Base-by-base conservation (phyloP, 768 basidiomycete species). In the Suillus cothurnatus region DNA sequence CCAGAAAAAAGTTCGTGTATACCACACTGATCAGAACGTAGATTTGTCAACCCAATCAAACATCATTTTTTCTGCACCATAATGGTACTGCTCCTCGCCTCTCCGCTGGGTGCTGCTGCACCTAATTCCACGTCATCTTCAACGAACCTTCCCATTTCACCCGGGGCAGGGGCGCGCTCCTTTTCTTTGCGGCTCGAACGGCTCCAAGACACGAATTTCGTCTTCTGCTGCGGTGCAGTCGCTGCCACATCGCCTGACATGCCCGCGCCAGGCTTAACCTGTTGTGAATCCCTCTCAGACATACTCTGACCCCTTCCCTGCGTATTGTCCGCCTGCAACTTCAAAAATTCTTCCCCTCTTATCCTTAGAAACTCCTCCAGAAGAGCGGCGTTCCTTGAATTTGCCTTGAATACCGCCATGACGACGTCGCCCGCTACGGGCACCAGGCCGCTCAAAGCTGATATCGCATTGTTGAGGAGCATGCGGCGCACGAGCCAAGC, bases 361-460 rank as follows among this genome's bases (percentile, higher is more conserved):
- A 93, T 81, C 41, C 89, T 83, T 62, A 97, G 77, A 76, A 86
- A 95, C 74, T 95, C 93, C 72, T 96, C 94, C 56, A 98, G 81
- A 57, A 97, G 79, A 6, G 85, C 85, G 14, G 94, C 95, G 71
- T 98, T 97, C 66, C 96, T 84, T 19, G 89, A 91, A 76, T 98
- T 98, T 23, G 94, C 88, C 74, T 95, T 96, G 82, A 81, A 97
- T 3, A 85, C 76, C 2, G 92, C 94, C 41, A 95, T 77, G 1
- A 88, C 71, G 32, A 97, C 69, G 76, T 95, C 93, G 4, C 95
- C 95, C 3, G 86, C 81, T 50, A 91, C 62, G 0, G 94, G 94
- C 4, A 96, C 72, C 55, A 88, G 73, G 1, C 93, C 91, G 15
- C 92, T 80, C 0, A 80, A 81, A 6, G 86, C 87, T 12, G 90